These are phyloP conservation scores for Russula ochroleuca DNA, from an alignment of 768 basidiomycete genomes.

Conservation along the genomic window DNA sequence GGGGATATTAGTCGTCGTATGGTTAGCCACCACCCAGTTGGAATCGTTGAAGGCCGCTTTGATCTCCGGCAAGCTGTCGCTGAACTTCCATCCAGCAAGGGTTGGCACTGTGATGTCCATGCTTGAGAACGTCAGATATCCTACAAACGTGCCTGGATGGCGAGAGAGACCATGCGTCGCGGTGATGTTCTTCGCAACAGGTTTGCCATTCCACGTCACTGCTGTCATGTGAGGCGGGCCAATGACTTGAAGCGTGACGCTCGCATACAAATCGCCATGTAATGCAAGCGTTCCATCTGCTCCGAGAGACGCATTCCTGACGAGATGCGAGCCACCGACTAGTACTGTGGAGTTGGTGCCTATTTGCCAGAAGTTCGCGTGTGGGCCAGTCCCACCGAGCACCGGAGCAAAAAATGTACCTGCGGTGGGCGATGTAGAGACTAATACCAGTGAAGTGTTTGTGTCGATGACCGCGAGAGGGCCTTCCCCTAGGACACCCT, in stretches of 20 bases:
- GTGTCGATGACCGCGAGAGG: constrained; percentile 65
- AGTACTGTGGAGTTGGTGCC: constrained; percentile 69
- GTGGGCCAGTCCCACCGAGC: constrained; percentile 41
- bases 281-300: constrained; percentile 45
- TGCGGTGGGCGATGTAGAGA: constrained; percentile 59
- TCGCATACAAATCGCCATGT: constrained; percentile 62
- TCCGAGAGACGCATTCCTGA: constrained; percentile 39
- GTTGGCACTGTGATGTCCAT: constrained; percentile 43
- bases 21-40: constrained; percentile 61
- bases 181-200: constrained; percentile 39
- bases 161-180: constrained; percentile 32
- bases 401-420: constrained; percentile 75
- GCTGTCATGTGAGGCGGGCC: constrained; percentile 49
- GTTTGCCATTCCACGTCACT: constrained; percentile 70
- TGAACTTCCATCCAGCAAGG: constrained; percentile 67
- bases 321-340: constrained; percentile 45
- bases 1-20: constrained; percentile 70
- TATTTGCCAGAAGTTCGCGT: constrained; percentile 64
- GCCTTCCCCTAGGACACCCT: constrained; percentile 46
- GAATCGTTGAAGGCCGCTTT: constrained; percentile 53
- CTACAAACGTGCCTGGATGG: constrained; percentile 46
- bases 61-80: constrained; percentile 72
- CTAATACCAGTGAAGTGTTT: constrained; percentile 61
- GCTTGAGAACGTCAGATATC: constrained; percentile 39
- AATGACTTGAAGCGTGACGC: constrained; percentile 57